Evolutionary conservation across 192 early-diverging fungal genomes (phyloP), one percentile per base, ranked within the genome.

Genomic region (Linderina pennispora): DNA sequence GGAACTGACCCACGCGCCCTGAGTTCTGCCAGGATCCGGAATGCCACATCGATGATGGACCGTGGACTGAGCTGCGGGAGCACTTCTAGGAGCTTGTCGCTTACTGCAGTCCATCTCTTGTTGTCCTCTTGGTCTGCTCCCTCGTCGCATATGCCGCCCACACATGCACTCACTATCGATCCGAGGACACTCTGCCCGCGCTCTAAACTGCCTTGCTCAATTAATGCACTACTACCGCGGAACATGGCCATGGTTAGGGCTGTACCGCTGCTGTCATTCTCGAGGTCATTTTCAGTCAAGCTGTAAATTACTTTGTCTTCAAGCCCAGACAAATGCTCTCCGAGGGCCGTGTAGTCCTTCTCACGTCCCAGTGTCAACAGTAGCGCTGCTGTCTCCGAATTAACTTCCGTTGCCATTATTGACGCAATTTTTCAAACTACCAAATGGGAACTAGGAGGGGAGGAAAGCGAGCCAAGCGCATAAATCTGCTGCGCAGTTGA

Each of bases 121-220:
- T 22, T 23, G 3, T 36, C 36, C 9, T 52, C 26, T n/a, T 40
- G 43, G 1, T 53, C 36, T 14, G 53, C 45, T 9, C 21, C 25
- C 11, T 70, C 66, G 16, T 70, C 66, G 52, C 66, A 62, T 37
- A 70, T 54, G 36, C 50, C 54, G 23, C 51, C 43, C 17, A 70
- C 60, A 24, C 66, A 70, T 10, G 66, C 55, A 1, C 47, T 40
- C 18, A 53, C 36, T 9, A 36, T 40, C 3, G 49, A 40, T 0
- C 57, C 58, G 7, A 67, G 36, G 5, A 51, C 40, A 0, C 23
- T 17, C 8, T 51, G 31, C 7, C 50, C 47, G 5, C 15, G 40
- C n/a, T 28, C 45, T 4, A 15, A 16, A 14, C 18, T 17, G 1
- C 64, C 64, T 3, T 11, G 40, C 21, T 67, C 64, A 8, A 55